Evolutionary conservation across 1,284 basidiomycete genomes (phyloP).

Genomic region (Sanghuangporus sanghuang): DNA sequence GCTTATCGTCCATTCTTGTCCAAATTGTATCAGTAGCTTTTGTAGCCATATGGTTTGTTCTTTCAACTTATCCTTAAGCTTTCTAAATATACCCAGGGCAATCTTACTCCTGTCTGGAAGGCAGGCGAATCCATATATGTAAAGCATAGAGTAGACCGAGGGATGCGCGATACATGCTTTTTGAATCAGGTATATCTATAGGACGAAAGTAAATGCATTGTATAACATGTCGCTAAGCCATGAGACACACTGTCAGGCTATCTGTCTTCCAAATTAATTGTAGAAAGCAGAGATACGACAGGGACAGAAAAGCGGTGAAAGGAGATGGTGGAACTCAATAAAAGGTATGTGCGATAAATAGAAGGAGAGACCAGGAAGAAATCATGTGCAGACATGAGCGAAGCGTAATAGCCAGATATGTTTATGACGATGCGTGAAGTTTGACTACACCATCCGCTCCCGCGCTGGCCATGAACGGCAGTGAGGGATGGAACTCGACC

Average conservation of each 20-base stretch:
- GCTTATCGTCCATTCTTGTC: not conserved
- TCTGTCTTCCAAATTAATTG: constrained; percentile 10
- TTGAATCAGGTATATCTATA: constrained; percentile 11
- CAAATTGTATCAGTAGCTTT: constrained; percentile 5
- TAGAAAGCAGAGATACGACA: not conserved
- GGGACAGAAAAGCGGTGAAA: not conserved
- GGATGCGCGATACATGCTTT: not conserved
- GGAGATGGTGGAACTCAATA: not conserved
- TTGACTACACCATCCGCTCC: constrained; percentile 95
- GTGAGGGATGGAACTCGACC: constrained; percentile 78
- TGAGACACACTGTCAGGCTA: constrained; percentile 3
- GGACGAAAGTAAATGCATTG: constrained; percentile 12
- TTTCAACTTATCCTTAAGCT: not conserved
- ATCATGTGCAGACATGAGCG: constrained; percentile 11
- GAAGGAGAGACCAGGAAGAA: not conserved
- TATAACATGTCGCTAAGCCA: not conserved
- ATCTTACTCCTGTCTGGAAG: not conserved
- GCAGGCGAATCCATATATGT: not conserved
- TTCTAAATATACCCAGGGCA: not conserved
- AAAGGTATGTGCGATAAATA: constrained; percentile 14
- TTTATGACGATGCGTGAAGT: constrained; percentile 75
- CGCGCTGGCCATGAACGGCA: constrained; percentile 87
- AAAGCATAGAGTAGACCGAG: not conserved
- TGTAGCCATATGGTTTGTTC: not conserved
- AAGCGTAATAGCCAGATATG: constrained; percentile 18